A percentile compares a stretch with the other conserved stretches of the same genome.
Conservation (phyloP, 768 basidiomycete genomes). For the Collybia sp. region DNA sequence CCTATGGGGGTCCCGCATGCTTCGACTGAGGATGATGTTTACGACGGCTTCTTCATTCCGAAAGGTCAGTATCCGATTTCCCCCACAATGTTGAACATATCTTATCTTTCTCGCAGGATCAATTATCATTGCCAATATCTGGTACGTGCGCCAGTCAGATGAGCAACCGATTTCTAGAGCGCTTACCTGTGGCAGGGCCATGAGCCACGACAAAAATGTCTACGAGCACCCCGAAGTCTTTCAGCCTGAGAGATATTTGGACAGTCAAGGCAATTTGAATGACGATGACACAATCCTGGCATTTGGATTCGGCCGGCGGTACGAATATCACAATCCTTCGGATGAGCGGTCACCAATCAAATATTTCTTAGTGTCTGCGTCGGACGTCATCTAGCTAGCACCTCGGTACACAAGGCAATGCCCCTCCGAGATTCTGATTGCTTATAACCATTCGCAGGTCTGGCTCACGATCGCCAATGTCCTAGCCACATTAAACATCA, state of each 20-base stretch:
- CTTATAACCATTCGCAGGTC: too few species aligned
- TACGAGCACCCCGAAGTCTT: slow-evolving; percentile 50
- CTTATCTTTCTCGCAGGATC: slow-evolving; percentile 8
- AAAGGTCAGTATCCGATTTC: slow-evolving; percentile 3
- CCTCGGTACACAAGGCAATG: too few species aligned
- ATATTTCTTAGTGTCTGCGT: too few species aligned
- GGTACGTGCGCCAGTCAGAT: slow-evolving; percentile 6
- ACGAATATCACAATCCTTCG: too few species aligned
- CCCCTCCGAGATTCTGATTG: too few species aligned
- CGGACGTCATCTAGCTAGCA: too few species aligned
- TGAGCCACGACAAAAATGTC: slow-evolving; percentile 40
- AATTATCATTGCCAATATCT: slow-evolving; percentile 15
- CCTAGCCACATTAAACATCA: too few species aligned
- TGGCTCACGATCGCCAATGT: too few species aligned
- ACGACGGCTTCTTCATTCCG: slow-evolving; percentile 14
- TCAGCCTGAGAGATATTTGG: slow-evolving; percentile 53
- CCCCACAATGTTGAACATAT: not conserved
- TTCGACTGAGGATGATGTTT: slow-evolving; percentile 11
- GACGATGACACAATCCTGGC: slow-evolving; percentile 14
- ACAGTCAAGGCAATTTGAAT: slow-evolving; percentile 17
- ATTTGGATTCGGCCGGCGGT: slow-evolving; percentile 31
- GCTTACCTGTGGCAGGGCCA: slow-evolving; percentile 26
- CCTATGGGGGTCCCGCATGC: slow-evolving; percentile 20
- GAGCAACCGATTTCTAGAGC: slow-evolving; percentile 1
- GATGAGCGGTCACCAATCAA: too few species aligned